Evolutionary conservation across 768 basidiomycete species (phyloP), one percentile per base, ranked within the genome.

Genomic region (Imleria badia): DNA sequence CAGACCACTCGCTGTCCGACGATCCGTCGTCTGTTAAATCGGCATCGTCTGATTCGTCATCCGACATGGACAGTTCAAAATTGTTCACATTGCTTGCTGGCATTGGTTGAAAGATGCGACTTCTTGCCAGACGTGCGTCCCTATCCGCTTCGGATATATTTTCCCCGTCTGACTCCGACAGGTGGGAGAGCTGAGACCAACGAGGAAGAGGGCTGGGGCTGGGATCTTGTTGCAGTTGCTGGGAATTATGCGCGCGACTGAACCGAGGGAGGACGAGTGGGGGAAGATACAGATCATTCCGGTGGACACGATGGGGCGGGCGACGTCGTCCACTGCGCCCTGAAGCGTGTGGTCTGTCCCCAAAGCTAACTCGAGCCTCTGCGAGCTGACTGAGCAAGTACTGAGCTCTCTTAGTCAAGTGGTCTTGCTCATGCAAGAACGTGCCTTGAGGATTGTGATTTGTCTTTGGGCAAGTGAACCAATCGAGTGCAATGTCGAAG

Each of bases 1-100:
- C 73, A 73, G 80, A 77, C 42, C 64, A 66, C 22, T 75, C 72
- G 46, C 72, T 77, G 17, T 69, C 70, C 19, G 62, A 71, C 11
- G 73, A 70, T 44, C 54, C 59, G 8, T 68, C 73, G 44, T 86
- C 86, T 3, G 83, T 87, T 45, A 88, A 64, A 62, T 86, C 87
- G 22, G 82, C 84, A 58, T 89, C 74, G 60, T 92, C 91, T 3
- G 91, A 92, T 68, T 93, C 91, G 58, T 91, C 90, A 46, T 83
- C 86, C 10, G 81, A 82, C 62, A 85, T 76, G 49, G 75, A 77
- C 17, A 72, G 73, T 45, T 85, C 73, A 19, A 78, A 81, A 8
- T 80, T 79, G 23, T 77, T 67, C 19, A 51, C 40, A 31, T 52
- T 42, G 23, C 35, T 26, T 43, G 49, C 41, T 17, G 44, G 31